Percentiles rank a stretch among this genome's conserved stretches.
These are phyloP conservation scores for Sporothrix dimorphospora DNA, from an alignment of 2,329 filamentous ascomycete genomes.

Conservation along the genomic window DNA sequence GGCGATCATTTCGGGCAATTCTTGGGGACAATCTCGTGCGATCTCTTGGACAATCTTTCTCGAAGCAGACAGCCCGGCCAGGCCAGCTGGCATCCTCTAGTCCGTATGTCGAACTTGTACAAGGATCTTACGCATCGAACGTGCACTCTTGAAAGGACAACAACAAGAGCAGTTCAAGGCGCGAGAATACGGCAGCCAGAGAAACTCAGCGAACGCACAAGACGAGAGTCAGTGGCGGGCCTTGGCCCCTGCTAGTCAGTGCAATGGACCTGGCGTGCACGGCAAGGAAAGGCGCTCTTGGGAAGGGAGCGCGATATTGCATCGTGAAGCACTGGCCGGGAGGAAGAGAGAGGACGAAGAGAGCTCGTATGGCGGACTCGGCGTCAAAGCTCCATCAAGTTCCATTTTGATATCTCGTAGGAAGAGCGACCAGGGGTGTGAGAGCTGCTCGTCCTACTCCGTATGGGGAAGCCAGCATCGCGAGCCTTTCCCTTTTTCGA, in stretches of 20 bases:
- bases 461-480: not conserved
- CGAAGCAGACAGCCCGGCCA: not conserved
- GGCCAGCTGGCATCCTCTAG: not conserved
- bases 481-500: not conserved
- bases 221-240: constrained; percentile 1
- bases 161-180: too few relatives aligned
- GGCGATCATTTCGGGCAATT: not conserved
- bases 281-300: not conserved
- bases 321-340: not conserved
- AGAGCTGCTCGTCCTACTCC: not conserved
- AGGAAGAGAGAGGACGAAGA: not conserved
- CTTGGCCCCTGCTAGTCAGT: not conserved
- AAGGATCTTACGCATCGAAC: too few relatives aligned
- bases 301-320: not conserved
- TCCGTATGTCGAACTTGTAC: too few relatives aligned
- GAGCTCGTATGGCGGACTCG: not conserved
- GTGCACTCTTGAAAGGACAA: too few relatives aligned
- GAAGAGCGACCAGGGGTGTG: not conserved
- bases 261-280: not conserved
- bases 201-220: not conserved
- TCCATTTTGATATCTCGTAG: not conserved
- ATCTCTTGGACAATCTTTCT: not conserved
- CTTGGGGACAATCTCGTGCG: not conserved
- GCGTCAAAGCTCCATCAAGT: not conserved
- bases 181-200: too few relatives aligned